A percentile compares a stretch with the other conserved stretches of the same genome.
phyloP scores from a whole-genome alignment of 768 basidiomycete genomes.

The Kwoniella bestiolae region DNA sequence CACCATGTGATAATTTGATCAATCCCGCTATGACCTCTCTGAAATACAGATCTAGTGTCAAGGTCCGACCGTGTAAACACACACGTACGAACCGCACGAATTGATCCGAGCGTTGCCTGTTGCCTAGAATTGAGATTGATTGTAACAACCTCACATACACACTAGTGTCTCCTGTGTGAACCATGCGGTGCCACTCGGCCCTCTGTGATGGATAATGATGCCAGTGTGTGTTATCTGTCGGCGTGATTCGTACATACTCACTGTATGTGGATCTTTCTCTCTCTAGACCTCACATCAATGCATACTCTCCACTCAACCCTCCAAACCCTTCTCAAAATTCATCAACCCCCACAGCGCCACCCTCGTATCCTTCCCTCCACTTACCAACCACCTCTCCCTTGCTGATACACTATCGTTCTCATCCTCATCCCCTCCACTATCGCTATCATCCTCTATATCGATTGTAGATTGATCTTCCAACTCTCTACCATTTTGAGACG shows the following conservation, averaged over 20 bases:
- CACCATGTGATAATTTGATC: too few relatives aligned
- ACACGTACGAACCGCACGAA: neutral
- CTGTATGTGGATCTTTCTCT: neutral
- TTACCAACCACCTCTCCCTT: conserved; percentile 67
- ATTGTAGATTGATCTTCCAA: conserved; percentile 44
- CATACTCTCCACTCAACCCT: neutral
- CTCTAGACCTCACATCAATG: neutral
- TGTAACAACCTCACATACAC: neutral
- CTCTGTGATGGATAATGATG: neutral
- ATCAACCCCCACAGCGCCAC: conserved; percentile 71
- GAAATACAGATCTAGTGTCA: neutral
- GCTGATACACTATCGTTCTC: conserved; percentile 57
- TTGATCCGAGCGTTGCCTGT: neutral
- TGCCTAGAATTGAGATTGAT: too few relatives aligned
- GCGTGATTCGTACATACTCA: too few relatives aligned
- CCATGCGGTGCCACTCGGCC: neutral
- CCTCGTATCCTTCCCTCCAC: conserved; percentile 70
- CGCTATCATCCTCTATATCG: conserved; percentile 58
- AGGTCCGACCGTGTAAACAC: neutral
- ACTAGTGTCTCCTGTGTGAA: neutral
- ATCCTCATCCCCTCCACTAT: conserved; percentile 65
- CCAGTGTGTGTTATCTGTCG: neutral
- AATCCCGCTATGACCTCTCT: neutral
- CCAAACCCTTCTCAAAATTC: conserved; percentile 42
- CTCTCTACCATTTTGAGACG: neutral